Evolutionary conservation across 1,284 basidiomycete species (phyloP).

Genomic region (Stereum hirsutum): DNA sequence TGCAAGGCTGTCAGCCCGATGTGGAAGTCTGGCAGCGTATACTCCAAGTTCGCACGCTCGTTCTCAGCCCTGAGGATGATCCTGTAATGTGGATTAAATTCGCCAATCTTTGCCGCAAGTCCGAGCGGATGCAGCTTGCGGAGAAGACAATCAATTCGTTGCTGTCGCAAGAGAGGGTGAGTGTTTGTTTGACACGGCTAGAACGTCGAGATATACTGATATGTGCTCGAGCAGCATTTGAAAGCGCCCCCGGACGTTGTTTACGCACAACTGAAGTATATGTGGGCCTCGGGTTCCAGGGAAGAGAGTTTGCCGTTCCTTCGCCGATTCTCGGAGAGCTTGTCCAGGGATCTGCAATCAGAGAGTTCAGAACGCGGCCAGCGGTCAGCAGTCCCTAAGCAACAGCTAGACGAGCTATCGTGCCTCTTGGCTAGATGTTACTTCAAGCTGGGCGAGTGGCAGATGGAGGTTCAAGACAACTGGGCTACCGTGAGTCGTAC

Average conservation of each 20-base stretch:
- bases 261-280: constrained; percentile 94
- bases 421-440: constrained; percentile 93
- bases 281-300: constrained; percentile 84
- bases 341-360: constrained; percentile 68
- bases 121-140: constrained; percentile 80
- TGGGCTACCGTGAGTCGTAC: constrained; percentile 58
- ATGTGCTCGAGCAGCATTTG: constrained; percentile 33
- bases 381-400: constrained; percentile 43
- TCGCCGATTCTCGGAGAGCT: constrained; percentile 74
- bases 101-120: constrained; percentile 82
- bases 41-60: constrained; percentile 91
- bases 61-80: constrained; percentile 90
- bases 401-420: constrained; percentile 70
- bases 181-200: constrained; percentile 9
- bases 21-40: constrained; percentile 99
- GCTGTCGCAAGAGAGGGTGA: constrained; percentile 57
- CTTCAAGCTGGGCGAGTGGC: constrained; percentile 97
- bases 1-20: constrained; percentile 96
- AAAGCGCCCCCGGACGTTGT: constrained; percentile 94
- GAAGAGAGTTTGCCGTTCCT: constrained; percentile 83
- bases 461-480: constrained; percentile 69
- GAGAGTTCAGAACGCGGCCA: constrained; percentile 38
- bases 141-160: constrained; percentile 97
- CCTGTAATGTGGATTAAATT: constrained; percentile 97
- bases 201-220: neutral